Evolutionary conservation across 140 eudicot species (phyloP).

Genomic region (Anethum foeniculum): DNA sequence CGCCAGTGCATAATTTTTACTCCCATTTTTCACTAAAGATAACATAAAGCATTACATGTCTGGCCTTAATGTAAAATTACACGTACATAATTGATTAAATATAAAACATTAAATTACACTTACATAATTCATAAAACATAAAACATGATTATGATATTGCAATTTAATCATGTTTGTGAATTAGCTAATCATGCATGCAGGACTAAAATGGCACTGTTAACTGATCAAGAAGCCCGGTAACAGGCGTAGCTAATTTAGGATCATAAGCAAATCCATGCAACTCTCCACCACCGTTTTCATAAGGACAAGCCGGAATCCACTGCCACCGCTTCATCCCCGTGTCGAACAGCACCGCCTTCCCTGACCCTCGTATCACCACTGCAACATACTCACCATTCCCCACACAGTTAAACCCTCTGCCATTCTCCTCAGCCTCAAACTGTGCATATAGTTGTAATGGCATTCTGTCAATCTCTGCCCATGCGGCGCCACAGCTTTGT

Average conservation of each 20-base stretch:
- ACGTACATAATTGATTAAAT: too few relatives aligned
- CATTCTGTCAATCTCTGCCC: constrained; percentile 92
- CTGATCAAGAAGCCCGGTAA: constrained; percentile 72
- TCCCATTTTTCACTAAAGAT: too few relatives aligned
- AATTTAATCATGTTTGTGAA: not conserved
- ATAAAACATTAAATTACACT: too few relatives aligned
- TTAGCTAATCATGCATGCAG: not conserved
- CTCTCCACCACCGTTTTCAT: constrained; percentile 24
- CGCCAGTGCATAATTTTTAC: too few relatives aligned
- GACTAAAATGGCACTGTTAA: constrained; percentile 25
- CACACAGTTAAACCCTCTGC: constrained; percentile 70
- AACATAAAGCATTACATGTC: too few relatives aligned
- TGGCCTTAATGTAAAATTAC: too few relatives aligned
- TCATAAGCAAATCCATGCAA: constrained; percentile 78
- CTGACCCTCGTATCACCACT: constrained; percentile 48
- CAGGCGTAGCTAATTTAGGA: constrained; percentile 75
- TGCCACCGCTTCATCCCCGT: constrained; percentile 60
- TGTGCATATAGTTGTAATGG: constrained; percentile 73
- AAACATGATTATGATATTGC: too few relatives aligned
- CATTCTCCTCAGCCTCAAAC: constrained; percentile 63
- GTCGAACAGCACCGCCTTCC: constrained; percentile 69
- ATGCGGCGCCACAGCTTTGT: constrained; percentile 54
- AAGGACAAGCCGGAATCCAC: constrained; percentile 80
- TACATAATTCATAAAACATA: too few relatives aligned
- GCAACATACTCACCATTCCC: constrained; percentile 74